Evolutionary conservation across 768 basidiomycete species (phyloP), one percentile per base, ranked within the genome.

Genomic region (Leccinum sublutescens): DNA sequence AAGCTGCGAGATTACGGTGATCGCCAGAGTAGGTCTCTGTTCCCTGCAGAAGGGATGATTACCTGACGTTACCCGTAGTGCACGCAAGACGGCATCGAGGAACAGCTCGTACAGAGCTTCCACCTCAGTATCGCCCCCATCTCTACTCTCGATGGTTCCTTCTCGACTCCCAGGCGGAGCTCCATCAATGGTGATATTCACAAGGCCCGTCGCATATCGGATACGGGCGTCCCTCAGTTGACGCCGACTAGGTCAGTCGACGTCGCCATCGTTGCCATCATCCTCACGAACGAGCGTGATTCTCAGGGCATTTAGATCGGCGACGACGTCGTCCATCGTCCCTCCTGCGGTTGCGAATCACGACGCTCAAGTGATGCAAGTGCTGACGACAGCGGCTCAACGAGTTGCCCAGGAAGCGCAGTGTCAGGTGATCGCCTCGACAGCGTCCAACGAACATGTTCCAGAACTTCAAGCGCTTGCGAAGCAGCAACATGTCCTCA

Each of bases 401-500:
- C 86, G 88, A 48, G 87, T 93, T 23, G 87, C 87, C 11, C 85
- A 88, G 68, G 85, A 88, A 67, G 85, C 82, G 12, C 86, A 88
- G 63, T 84, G 83, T 6, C 87, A 89, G 67, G 79, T 85, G 47
- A 82, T 86, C 56, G 82, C 80, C 17, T 76, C 79, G 19, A 76
- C 79, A 23, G 75, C 73, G 29, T 78, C 80, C n/a, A 80, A 77
- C 54, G 77, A 77, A 33, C 72, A 76, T 29, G 76, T 73, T 17
- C 75, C 73, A 8, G 80, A 86, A 63, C 70, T 89, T 11, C 83
- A 88, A 67, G 85, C 85, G 25, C 82, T 93, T 54, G 87, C 83
- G 52, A 90, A 89, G 71, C 91, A 93, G 76, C 90, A 89, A 66
- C 85, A 91, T 64, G 88, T 93, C 57, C 79, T 93, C 53, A 83